phyloP scores from a whole-genome alignment of 352 stramenopile genomes.

The Elongisporangium anandrum region DNA sequence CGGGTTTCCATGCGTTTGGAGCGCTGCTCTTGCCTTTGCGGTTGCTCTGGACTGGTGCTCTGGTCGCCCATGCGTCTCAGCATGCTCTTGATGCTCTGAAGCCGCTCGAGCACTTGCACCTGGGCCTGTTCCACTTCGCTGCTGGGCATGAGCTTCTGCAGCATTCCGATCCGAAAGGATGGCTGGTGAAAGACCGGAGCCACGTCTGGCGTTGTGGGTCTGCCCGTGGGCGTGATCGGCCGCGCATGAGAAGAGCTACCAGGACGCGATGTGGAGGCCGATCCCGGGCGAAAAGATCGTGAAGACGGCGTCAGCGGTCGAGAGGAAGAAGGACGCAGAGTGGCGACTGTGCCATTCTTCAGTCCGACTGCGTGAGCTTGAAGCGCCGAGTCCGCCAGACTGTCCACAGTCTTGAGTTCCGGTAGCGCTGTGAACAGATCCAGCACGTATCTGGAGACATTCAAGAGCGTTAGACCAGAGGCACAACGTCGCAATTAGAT shows the following conservation, averaged over 20 bases:
- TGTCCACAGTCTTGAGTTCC: slow-evolving; percentile 61
- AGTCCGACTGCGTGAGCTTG: slow-evolving; percentile 39
- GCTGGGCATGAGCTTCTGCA: slow-evolving; percentile 40
- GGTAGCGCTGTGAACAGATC: slow-evolving; percentile 37
- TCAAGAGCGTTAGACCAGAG: slow-evolving; percentile 1
- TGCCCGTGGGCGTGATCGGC: slow-evolving; percentile 23
- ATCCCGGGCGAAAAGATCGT: slow-evolving; percentile 15
- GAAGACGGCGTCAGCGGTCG: slow-evolving; percentile 31
- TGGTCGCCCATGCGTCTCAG: slow-evolving; percentile 30
- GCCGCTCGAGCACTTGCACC: slow-evolving; percentile 37
- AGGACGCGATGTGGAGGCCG: slow-evolving; percentile 20
- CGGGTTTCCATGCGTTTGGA: background rate
- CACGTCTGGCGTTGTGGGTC: slow-evolving; percentile 25
- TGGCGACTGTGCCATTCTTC: slow-evolving; percentile 33
- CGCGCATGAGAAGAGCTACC: slow-evolving; percentile 19
- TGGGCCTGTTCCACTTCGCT: slow-evolving; percentile 47
- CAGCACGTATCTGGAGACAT: slow-evolving; percentile 32
- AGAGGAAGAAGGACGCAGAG: slow-evolving; percentile 18
- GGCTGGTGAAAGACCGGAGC: slow-evolving; percentile 46
- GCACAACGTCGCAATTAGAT: background rate
- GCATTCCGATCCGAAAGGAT: slow-evolving; percentile 34
- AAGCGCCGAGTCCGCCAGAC: slow-evolving; percentile 40
- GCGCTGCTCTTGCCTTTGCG: background rate
- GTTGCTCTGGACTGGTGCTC: background rate
- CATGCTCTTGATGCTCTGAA: slow-evolving; percentile 59